phyloP scores from a whole-genome alignment of 345 rosid species.

The Gossypioides kirkii region DNA sequence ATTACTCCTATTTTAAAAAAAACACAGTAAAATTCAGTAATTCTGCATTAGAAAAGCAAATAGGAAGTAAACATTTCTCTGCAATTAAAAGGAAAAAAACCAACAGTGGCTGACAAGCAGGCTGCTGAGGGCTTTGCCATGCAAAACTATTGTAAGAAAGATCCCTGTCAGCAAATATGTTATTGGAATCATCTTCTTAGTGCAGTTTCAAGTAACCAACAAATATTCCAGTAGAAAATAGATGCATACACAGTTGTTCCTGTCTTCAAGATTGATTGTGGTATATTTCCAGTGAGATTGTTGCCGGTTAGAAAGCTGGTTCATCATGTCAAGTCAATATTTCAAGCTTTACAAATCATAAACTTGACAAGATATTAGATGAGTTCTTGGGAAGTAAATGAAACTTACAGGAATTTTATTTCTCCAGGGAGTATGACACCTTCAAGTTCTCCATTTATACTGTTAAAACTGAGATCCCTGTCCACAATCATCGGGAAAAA shows the following conservation, averaged over 20 bases:
- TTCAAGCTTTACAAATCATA: not conserved
- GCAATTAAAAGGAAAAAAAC: not conserved
- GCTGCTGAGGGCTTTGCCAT: constrained; percentile 39
- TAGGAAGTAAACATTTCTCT: not conserved
- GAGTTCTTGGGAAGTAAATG: not conserved
- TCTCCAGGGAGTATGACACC: not conserved
- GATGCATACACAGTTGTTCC: constrained; percentile 27
- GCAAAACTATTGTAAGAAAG: constrained; percentile 69
- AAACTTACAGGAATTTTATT: constrained; percentile 18
- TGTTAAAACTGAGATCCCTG: constrained; percentile 33
- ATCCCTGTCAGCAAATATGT: constrained; percentile 45
- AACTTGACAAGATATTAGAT: not conserved
- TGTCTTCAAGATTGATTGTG: constrained; percentile 23
- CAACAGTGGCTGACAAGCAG: constrained; percentile 11
- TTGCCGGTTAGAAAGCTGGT: constrained; percentile 27
- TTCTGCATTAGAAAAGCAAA: not conserved
- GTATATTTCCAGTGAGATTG: constrained; percentile 24
- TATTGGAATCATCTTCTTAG: not conserved
- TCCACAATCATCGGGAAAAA: constrained; percentile 1
- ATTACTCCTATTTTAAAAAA: constrained; percentile 26
- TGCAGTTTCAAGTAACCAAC: not conserved
- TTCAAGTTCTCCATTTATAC: constrained; percentile 17
- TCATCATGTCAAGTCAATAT: not conserved
- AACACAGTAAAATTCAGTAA: not conserved
- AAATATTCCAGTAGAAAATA: not conserved